phyloP scores from a whole-genome alignment of 164 flowering plant genomes.

The Stephania japonica region DNA sequence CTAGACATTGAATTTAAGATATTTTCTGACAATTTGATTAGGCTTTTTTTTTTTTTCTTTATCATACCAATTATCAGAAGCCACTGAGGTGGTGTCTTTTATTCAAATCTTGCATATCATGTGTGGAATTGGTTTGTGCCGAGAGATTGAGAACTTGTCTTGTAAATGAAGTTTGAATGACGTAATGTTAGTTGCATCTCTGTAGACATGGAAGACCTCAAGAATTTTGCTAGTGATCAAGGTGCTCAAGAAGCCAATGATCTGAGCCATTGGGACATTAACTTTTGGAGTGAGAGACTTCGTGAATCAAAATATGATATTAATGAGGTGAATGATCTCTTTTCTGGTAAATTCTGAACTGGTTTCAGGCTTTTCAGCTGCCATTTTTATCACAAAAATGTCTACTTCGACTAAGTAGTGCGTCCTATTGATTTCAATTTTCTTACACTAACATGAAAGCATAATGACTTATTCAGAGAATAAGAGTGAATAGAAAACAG shows the following conservation, averaged over 20 bases:
- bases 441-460: neutral
- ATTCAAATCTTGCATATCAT: too few species aligned
- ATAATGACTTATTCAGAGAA: neutral
- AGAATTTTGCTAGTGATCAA: constrained; percentile 54
- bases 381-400: neutral
- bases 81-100: too few species aligned
- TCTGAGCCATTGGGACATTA: constrained; percentile 79
- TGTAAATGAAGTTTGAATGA: neutral
- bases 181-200: constrained; percentile 7
- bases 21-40: too few species aligned
- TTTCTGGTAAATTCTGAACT: neutral
- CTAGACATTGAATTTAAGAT: neutral
- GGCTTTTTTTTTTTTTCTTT: too few species aligned
- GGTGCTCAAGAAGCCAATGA: constrained; percentile 80
- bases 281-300: constrained; percentile 97
- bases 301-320: constrained; percentile 93
- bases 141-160: neutral
- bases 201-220: constrained; percentile 83
- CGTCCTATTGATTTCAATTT: neutral
- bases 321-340: constrained; percentile 54
- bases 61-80: too few species aligned
- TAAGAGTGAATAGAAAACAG: neutral
- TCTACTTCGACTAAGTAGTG: neutral
- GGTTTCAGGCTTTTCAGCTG: neutral
- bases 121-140: too few species aligned